phyloP scores from a whole-genome alignment of 371 early-diverging fungal genomes.

The Mucor racemosus region DNA sequence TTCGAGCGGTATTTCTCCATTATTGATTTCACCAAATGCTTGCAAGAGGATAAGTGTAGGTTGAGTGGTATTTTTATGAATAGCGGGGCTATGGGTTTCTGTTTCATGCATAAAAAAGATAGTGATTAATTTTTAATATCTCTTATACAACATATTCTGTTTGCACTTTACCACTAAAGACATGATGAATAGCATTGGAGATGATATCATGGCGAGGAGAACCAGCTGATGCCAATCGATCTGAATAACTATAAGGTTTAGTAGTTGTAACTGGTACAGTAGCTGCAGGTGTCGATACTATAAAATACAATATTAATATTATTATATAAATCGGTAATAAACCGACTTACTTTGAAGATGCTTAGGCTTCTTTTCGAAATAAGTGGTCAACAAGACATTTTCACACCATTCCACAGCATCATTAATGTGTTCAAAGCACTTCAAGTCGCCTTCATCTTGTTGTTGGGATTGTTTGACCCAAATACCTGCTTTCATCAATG shows the following conservation, averaged over 20 bases:
- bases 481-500: slow-evolving; percentile 78
- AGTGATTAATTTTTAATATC: too few species aligned
- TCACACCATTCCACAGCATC: slow-evolving; percentile 96
- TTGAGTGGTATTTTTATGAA: slow-evolving; percentile 47
- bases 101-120: neutral
- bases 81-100: slow-evolving; percentile 27
- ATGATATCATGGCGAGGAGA: slow-evolving; percentile 49
- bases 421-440: slow-evolving; percentile 80
- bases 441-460: slow-evolving; percentile 52
- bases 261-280: neutral
- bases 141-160: too few species aligned
- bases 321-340: neutral
- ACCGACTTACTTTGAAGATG: slow-evolving; percentile 24
- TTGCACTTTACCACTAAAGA: slow-evolving; percentile 38
- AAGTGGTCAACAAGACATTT: slow-evolving; percentile 78
- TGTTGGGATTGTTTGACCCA: slow-evolving; percentile 61
- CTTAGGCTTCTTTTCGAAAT: slow-evolving; percentile 56
- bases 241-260: slow-evolving; percentile 13
- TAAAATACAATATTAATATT: neutral
- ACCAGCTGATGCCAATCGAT: slow-evolving; percentile 23
- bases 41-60: slow-evolving; percentile 69
- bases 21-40: slow-evolving; percentile 64
- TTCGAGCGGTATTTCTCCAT: slow-evolving; percentile 45
- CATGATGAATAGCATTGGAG: slow-evolving; percentile 40
- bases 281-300: slow-evolving; percentile 8